Evolutionary conservation across 1,139 yeast genomes (phyloP), one percentile per base, ranked within the genome.

Genomic region (Hyphopichia fennica): DNA sequence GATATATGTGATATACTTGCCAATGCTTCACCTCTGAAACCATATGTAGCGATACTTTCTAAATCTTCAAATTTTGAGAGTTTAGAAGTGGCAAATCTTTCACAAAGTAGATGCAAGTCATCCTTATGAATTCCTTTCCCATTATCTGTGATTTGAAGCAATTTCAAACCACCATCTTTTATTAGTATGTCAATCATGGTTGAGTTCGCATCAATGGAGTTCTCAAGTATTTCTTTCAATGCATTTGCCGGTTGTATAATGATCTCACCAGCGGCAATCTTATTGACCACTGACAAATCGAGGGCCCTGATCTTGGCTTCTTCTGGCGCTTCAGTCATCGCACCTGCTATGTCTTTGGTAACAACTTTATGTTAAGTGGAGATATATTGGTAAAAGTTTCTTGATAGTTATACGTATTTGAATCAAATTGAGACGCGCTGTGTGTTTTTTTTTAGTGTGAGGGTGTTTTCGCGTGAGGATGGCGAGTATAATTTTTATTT

Each of bases 261-360:
- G 65, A 95, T 89, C 65, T 95, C 99, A 0, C 99, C 99, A 1
- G 99, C 99, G 0, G 99, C 99, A 23, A 95, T 93, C 46, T 85
- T 78, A 60, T 89, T 91, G 41, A 95, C 87, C 28, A 91, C 98
- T 3, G 77, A 57, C 22, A 67, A 67, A 32, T 84, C 90, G 11
- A 89, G 73, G 40, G 77, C 72, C 54, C 68, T 57, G 35, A 67
- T 67, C 36, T 31, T 39, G 41, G 15, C 35, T 17, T 20, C 35
- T n/a, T 18, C 15, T n/a, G n/a, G n/a, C n/a, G n/a, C n/a, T n/a
- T n/a, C n/a, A n/a, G n/a, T n/a, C n/a, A n/a, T n/a, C n/a, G n/a
- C n/a, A n/a, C n/a, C n/a, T n/a, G n/a, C n/a, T n/a, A n/a, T n/a
- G n/a, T n/a, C n/a, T n/a, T n/a, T n/a, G n/a, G n/a, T n/a, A n/a